Conservation (phyloP, 257 asterid genomes). For the Lithospermum erythrorhizon region DNA sequence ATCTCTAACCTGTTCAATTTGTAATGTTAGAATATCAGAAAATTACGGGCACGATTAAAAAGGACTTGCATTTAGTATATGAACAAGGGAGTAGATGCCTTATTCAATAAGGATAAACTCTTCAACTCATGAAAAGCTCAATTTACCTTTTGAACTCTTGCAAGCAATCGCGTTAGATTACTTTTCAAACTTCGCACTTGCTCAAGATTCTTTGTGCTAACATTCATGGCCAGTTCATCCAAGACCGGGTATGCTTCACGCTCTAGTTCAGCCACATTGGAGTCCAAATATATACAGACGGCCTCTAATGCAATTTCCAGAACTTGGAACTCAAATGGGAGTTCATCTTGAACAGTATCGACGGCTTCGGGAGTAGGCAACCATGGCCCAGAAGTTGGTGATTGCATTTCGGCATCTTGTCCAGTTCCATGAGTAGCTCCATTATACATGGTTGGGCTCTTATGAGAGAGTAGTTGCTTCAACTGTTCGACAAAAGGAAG, state of each 20-base stretch:
- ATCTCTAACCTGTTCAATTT: conserved; percentile 62
- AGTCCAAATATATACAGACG: conserved; percentile 75
- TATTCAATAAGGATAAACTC: too few species aligned
- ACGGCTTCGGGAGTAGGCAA: conserved; percentile 55
- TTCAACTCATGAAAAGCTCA: too few species aligned
- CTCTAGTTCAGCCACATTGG: conserved; percentile 86
- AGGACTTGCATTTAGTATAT: too few species aligned
- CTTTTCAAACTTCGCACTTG: conserved; percentile 86
- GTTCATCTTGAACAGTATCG: conserved; percentile 78
- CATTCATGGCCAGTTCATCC: conserved; percentile 86
- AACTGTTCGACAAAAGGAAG: conserved; percentile 96
- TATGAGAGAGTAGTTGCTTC: conserved; percentile 64
- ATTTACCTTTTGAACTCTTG: conserved; percentile 86
- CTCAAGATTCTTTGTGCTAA: conserved; percentile 92
- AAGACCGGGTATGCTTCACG: conserved; percentile 90
- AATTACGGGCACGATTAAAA: too few species aligned
- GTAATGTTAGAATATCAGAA: too few species aligned
- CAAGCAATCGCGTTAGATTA: conserved; percentile 90
- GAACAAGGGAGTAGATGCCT: too few species aligned
- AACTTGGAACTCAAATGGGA: conserved; percentile 97
- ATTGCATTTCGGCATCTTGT: conserved; percentile 41
- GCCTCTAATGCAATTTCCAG: conserved; percentile 95
- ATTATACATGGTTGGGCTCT: conserved; percentile 22
- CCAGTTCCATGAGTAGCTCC: conserved; percentile 24
- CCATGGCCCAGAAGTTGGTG: conserved; percentile 47